A percentile compares a stretch with the other conserved stretches of the same genome.
These are phyloP conservation scores for Coemansia sp. DNA, from an alignment of 192 early-diverging fungal genomes.

Conservation along the genomic window DNA sequence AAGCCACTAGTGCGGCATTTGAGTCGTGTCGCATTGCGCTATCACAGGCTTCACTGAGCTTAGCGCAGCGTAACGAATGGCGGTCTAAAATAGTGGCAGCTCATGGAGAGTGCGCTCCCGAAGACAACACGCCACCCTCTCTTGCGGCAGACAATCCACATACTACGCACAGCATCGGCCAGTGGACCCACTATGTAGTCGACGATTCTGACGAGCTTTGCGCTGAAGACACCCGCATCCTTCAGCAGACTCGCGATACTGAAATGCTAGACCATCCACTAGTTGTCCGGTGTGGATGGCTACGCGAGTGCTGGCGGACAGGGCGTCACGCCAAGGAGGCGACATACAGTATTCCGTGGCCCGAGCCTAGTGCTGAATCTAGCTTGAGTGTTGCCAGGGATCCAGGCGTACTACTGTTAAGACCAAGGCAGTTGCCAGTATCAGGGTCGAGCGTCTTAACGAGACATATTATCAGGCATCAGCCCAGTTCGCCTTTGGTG, in stretches of 20 bases:
- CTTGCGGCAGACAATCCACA: neutral
- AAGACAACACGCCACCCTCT: neutral
- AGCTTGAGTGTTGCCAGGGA: neutral
- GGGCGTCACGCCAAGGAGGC: conserved; percentile 9
- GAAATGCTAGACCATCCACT: neutral
- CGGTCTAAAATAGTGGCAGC: conserved; percentile 12
- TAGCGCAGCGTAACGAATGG: conserved; percentile 17
- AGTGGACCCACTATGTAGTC: conserved; percentile 34
- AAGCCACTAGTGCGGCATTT: neutral
- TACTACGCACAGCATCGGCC: neutral
- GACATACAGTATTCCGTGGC: conserved; percentile 10
- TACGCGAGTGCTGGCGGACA: conserved; percentile 24
- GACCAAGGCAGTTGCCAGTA: neutral
- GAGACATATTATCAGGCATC: neutral
- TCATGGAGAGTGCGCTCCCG: conserved; percentile 18
- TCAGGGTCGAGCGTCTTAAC: neutral
- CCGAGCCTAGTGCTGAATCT: neutral
- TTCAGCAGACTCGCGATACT: neutral
- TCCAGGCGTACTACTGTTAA: neutral
- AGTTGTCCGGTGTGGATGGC: conserved; percentile 20
- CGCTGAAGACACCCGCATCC: neutral
- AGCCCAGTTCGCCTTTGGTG: neutral
- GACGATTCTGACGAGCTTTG: conserved; percentile 26
- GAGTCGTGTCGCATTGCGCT: conserved; percentile 29
- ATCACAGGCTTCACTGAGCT: conserved; percentile 19